Conservation (phyloP, 108 stramenopile species). For the Nitzschia sp. region DNA sequence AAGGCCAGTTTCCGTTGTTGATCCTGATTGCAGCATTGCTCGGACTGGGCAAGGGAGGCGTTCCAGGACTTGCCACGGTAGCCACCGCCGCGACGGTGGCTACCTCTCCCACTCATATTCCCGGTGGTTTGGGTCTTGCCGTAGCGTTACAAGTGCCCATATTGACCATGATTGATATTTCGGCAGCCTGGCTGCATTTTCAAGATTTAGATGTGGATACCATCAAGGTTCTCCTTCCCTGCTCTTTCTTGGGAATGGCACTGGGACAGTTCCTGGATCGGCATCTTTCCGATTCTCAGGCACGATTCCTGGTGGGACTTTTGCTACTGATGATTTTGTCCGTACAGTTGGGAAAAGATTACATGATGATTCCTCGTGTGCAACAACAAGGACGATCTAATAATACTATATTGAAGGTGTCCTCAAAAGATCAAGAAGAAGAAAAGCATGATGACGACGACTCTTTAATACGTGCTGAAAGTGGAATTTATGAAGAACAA, state of each 20-base stretch:
- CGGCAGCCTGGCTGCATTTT: constrained; percentile 41
- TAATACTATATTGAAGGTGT: neutral
- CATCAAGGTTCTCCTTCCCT: constrained; percentile 38
- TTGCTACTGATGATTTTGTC: constrained; percentile 42
- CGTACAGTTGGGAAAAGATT: constrained; percentile 44
- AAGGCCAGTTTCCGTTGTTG: constrained; percentile 42
- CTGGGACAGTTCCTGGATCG: constrained; percentile 36
- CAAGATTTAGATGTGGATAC: constrained; percentile 36
- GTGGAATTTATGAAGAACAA: neutral
- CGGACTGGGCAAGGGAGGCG: constrained; percentile 58
- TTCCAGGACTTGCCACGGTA: constrained; percentile 51
- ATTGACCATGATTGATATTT: constrained; percentile 49
- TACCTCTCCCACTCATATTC: constrained; percentile 37
- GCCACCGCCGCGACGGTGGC: constrained; percentile 51
- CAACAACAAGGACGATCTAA: no score
- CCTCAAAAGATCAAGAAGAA: neutral
- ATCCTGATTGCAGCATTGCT: constrained; percentile 41
- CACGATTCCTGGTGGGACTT: constrained; percentile 43
- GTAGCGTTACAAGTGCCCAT: constrained; percentile 57
- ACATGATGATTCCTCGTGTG: constrained; percentile 2
- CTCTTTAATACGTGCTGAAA: neutral
- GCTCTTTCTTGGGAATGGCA: constrained; percentile 49
- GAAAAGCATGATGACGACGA: neutral
- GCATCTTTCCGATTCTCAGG: constrained; percentile 38
- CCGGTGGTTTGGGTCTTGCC: constrained; percentile 41